A percentile compares a stretch with the other conserved stretches of the same genome.
Conservation (phyloP, 2,329 filamentous ascomycete species). For the Dactylonectria macrodidyma region DNA sequence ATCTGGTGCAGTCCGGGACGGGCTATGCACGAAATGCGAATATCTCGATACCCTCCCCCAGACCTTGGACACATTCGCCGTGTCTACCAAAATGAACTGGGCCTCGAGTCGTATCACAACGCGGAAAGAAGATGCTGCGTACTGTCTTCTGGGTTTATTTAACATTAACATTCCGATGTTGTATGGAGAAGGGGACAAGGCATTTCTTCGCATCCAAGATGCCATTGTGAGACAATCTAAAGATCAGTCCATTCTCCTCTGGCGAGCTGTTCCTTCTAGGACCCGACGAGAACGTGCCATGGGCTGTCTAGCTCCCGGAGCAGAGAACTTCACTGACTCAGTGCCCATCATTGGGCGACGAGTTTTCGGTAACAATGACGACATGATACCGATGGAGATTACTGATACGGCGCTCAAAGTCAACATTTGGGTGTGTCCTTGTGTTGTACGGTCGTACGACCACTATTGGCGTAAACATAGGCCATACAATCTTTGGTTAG, state of each 20-base stretch:
- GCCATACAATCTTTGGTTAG: no score
- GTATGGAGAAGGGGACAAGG: conserved; percentile 49
- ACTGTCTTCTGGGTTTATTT: conserved; percentile 51
- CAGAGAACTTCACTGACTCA: conserved; percentile 31
- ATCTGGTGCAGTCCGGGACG: conserved; percentile 28
- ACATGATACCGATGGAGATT: conserved; percentile 38
- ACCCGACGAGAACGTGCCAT: conserved; percentile 13
- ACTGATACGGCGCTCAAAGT: conserved; percentile 39
- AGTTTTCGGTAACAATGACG: conserved; percentile 37
- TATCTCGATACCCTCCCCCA: conserved; percentile 35
- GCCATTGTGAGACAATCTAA: conserved; percentile 43
- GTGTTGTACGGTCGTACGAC: no score
- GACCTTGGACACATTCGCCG: conserved; percentile 41
- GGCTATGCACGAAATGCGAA: conserved; percentile 34
- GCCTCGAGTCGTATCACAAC: conserved; percentile 45
- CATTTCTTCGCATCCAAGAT: conserved; percentile 44
- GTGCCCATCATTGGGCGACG: conserved; percentile 36
- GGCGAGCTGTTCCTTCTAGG: conserved; percentile 19
- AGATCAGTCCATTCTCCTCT: conserved; percentile 44
- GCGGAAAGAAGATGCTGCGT: conserved; percentile 49
- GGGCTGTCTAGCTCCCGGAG: conserved; percentile 38
- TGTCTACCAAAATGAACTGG: conserved; percentile 49
- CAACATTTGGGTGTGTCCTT: conserved; percentile 40
- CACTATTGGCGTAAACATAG: no score
- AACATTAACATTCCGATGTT: conserved; percentile 49